A percentile compares a stretch with the other conserved stretches of the same genome.
Conservation (phyloP, 139 green algal genomes). For the Volvox reticuliferus region DNA sequence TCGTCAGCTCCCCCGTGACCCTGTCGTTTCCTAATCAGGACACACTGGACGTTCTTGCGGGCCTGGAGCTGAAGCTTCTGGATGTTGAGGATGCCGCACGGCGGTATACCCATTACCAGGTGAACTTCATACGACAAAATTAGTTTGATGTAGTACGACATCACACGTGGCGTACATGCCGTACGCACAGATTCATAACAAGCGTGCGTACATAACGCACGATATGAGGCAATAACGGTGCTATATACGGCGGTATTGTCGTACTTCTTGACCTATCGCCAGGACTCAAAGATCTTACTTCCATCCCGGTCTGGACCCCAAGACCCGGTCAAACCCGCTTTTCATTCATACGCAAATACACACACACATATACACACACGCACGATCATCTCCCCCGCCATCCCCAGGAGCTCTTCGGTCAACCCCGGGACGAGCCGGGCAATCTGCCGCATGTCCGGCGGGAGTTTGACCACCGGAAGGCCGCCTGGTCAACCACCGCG, state of each 20-base stretch:
- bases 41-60: slow-evolving; percentile 42
- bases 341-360: too few species aligned
- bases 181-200: too few species aligned
- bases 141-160: too few species aligned
- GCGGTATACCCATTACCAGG: slow-evolving; percentile 46
- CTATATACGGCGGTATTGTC: too few species aligned
- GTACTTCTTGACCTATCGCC: too few species aligned
- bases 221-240: too few species aligned
- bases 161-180: too few species aligned
- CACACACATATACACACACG: not conserved
- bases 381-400: not conserved
- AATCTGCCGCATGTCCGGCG: slow-evolving; percentile 51
- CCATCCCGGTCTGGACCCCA: too few species aligned
- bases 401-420: slow-evolving; percentile 29
- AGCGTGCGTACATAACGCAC: too few species aligned
- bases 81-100: slow-evolving; percentile 45
- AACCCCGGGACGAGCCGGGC: slow-evolving; percentile 50
- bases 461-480: slow-evolving; percentile 59
- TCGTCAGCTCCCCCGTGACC: too few species aligned
- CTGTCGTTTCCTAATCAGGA: slow-evolving; percentile 12
- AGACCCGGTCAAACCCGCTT: too few species aligned
- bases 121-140: not conserved
- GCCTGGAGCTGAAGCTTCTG: slow-evolving; percentile 44
- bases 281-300: too few species aligned
- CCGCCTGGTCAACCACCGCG: slow-evolving; percentile 47